These are phyloP conservation scores for Lupinus albus DNA, from an alignment of 306 rosid genomes.

Conservation along the genomic window DNA sequence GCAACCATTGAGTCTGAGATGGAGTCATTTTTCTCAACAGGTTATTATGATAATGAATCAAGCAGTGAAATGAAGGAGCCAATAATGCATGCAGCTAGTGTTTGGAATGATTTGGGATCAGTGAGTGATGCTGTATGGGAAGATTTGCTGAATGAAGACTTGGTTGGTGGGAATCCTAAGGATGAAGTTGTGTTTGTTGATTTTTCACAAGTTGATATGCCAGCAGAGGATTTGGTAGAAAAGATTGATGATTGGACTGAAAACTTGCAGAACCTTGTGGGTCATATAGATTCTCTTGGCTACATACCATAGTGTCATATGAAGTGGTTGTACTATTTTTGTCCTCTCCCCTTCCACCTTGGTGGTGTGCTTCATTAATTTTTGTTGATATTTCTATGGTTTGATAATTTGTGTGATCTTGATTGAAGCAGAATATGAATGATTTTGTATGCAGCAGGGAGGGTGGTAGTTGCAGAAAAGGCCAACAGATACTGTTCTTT, in stretches of 20 bases:
- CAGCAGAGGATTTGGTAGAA: conserved; percentile 57
- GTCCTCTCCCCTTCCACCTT: not conserved
- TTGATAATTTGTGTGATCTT: conserved; percentile 11
- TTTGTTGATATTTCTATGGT: not conserved
- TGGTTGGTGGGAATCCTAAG: conserved; percentile 54
- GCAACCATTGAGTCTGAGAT: conserved; percentile 56
- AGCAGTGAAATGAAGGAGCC: conserved; percentile 51
- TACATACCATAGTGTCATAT: conserved; percentile 37
- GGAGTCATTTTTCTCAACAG: conserved; percentile 55
- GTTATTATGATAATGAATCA: conserved; percentile 51
- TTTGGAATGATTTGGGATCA: conserved; percentile 41
- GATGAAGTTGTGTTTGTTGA: conserved; percentile 55
- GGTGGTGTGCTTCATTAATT: conserved; percentile 39
- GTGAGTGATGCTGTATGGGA: conserved; percentile 58
- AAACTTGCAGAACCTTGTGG: conserved; percentile 68
- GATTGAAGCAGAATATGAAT: conserved; percentile 44
- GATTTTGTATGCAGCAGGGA: conserved; percentile 56
- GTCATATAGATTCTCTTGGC: conserved; percentile 70
- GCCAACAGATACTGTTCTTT: conserved; percentile 42
- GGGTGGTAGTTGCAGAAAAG: conserved; percentile 55
- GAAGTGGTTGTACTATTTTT: conserved; percentile 10
- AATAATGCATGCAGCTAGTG: conserved; percentile 26
- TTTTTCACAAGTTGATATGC: conserved; percentile 54
- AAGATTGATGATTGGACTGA: conserved; percentile 62
- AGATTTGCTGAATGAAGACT: conserved; percentile 62